A percentile compares a stretch with the other conserved stretches of the same genome.
Evolutionary conservation across 257 asterid species (phyloP).

Genomic region (Lavandula angustifolia): DNA sequence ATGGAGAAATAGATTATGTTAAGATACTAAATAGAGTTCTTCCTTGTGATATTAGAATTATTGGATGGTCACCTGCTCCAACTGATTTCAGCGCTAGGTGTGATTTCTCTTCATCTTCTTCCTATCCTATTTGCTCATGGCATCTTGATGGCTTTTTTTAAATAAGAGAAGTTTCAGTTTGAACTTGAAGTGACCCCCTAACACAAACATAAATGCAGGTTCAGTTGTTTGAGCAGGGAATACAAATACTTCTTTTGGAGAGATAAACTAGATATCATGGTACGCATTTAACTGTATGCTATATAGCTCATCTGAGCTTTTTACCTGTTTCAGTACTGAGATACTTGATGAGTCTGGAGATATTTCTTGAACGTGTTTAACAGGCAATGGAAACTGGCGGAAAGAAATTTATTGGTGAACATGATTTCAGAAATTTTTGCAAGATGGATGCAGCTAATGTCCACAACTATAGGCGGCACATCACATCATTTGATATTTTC

Average conservation of each 20-base stretch:
- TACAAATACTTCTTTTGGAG: constrained; percentile 96
- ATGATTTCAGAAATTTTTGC: constrained; percentile 96
- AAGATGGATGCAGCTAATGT: constrained; percentile 97
- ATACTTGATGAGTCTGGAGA: constrained; percentile 19
- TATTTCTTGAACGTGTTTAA: constrained; percentile 28
- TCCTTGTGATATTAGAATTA: constrained; percentile 82
- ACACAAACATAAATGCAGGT: constrained; percentile 53
- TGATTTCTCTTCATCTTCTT: constrained; percentile 25
- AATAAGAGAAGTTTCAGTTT: constrained; percentile 22
- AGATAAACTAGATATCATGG: constrained; percentile 65
- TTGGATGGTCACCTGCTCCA: constrained; percentile 96
- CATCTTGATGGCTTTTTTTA: constrained; percentile 22
- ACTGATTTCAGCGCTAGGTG: constrained; percentile 86
- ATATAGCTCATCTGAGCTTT: constrained; percentile 22
- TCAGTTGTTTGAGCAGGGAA: constrained; percentile 87
- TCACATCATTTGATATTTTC: constrained; percentile 61
- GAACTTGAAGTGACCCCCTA: constrained; percentile 9
- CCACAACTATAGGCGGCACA: constrained; percentile 71
- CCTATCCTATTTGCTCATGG: constrained; percentile 15
- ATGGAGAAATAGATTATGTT: constrained; percentile 82
- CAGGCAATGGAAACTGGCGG: constrained; percentile 90
- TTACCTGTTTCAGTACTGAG: constrained; percentile 21
- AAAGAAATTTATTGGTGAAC: constrained; percentile 81
- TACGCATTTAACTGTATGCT: constrained; percentile 34
- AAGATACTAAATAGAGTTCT: constrained; percentile 71